Evolutionary conservation across 108 stramenopile species (phyloP).

Genomic region (Cyclotella distinguenda): DNA sequence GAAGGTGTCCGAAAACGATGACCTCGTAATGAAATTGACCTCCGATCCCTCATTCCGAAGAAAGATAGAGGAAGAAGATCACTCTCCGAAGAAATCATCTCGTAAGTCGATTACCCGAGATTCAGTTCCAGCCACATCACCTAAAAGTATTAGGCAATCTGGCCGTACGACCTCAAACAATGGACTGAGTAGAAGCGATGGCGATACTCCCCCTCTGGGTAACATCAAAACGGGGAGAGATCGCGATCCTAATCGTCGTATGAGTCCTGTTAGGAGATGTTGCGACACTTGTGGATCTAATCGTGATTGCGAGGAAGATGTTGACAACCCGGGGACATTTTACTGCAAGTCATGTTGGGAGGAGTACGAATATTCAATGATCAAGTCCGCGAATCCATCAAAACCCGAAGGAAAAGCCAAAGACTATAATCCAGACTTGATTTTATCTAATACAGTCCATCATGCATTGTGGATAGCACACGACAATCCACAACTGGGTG

Average conservation of each 20-base stretch:
- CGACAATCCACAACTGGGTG: conserved; percentile 54
- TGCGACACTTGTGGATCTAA: conserved; percentile 51
- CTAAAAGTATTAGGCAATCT: background rate
- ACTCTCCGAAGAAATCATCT: conserved; percentile 20
- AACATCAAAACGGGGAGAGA: background rate
- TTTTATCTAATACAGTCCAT: conserved; percentile 3
- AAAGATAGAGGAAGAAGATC: conserved; percentile 39
- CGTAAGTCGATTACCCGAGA: conserved; percentile 16
- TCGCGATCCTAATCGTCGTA: conserved; percentile 9
- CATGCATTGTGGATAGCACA: conserved; percentile 60
- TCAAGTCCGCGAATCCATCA: background rate
- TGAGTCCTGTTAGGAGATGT: conserved; percentile 2
- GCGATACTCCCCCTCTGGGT: background rate
- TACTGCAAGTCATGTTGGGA: conserved; percentile 63
- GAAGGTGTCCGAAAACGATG: conserved; percentile 48
- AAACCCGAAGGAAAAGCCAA: conserved; percentile 12
- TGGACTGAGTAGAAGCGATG: background rate
- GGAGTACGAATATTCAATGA: conserved; percentile 40
- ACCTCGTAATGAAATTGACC: conserved; percentile 51
- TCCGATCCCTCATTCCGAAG: conserved; percentile 40
- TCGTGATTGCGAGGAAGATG: conserved; percentile 53
- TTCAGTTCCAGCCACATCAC: background rate
- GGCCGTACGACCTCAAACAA: background rate
- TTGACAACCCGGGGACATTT: conserved; percentile 50
- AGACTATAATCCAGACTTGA: background rate